A percentile compares a stretch with the other conserved stretches of the same genome.
Evolutionary conservation across 179 eudicot species (phyloP).

Genomic region (Silene vulgaris): DNA sequence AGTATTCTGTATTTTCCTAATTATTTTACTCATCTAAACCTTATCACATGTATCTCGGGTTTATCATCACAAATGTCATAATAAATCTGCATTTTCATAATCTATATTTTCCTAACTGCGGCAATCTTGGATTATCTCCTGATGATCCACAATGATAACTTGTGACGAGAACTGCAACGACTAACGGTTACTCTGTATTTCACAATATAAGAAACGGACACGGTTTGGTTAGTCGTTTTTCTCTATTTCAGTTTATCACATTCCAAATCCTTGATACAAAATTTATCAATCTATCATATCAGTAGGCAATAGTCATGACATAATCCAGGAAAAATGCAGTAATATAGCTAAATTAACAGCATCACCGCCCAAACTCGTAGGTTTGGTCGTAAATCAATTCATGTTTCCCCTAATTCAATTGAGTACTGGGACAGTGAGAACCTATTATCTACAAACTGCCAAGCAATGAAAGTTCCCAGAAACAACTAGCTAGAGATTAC

Average conservation of each 20-base stretch:
- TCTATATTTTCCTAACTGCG: neutral
- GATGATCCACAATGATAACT: neutral
- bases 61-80: neutral
- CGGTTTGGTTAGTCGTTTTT: neutral
- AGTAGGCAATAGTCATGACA: too few species aligned
- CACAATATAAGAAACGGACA: neutral
- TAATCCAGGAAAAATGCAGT: too few species aligned
- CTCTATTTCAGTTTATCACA: neutral
- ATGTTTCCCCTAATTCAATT: neutral
- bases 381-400: constrained; percentile 1
- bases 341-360: neutral
- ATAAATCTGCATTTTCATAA: too few species aligned
- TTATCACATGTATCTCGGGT: neutral
- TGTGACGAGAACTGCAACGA: neutral
- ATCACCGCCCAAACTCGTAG: neutral
- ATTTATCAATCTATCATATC: neutral
- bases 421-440: too few species aligned
- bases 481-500: neutral
- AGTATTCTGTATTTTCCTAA: neutral
- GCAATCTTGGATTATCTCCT: neutral
- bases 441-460: too few species aligned
- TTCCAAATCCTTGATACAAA: neutral
- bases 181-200: neutral
- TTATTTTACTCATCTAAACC: too few species aligned
- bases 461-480: neutral